These are phyloP conservation scores for Ceraceosorus guamensis DNA, from an alignment of 1,284 basidiomycete genomes.

Conservation along the genomic window DNA sequence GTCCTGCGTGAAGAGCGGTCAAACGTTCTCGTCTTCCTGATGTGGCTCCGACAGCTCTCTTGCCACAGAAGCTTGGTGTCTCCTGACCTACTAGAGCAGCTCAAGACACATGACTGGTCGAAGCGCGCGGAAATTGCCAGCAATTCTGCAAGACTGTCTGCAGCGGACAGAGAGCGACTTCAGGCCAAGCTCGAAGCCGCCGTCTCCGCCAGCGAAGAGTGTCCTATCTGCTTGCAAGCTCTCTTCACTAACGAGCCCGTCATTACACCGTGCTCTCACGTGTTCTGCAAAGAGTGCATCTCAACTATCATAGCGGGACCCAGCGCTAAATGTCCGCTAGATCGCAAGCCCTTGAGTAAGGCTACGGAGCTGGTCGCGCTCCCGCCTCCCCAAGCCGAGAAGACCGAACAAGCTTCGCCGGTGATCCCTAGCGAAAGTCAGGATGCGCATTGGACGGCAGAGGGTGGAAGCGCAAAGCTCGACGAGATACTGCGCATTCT, in stretches of 20 bases:
- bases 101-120: conserved; percentile 57
- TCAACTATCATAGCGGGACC: conserved; percentile 59
- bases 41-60: conserved; percentile 75
- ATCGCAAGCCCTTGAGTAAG: conserved; percentile 62
- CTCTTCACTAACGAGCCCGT: conserved; percentile 53
- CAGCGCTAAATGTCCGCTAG: conserved; percentile 66
- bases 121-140: conserved; percentile 3
- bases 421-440: conserved; percentile 11
- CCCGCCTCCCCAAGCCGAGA: conserved; percentile 51
- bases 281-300: conserved; percentile 62
- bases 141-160: background rate
- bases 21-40: conserved; percentile 67
- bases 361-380: conserved; percentile 58
- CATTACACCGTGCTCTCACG: conserved; percentile 70
- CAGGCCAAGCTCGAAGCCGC: conserved; percentile 61
- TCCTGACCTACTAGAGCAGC: conserved; percentile 64
- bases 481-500: conserved; percentile 69
- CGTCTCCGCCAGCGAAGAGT: conserved; percentile 76
- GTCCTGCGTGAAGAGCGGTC: background rate
- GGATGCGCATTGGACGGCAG: conserved; percentile 50
- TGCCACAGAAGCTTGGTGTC: conserved; percentile 74
- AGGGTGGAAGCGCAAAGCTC: conserved; percentile 59
- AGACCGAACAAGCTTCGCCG: background rate
- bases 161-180: conserved; percentile 51
- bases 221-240: conserved; percentile 63